Conservation (phyloP, 192 early-diverging fungal species). For the Pilobolus umbonatus region DNA sequence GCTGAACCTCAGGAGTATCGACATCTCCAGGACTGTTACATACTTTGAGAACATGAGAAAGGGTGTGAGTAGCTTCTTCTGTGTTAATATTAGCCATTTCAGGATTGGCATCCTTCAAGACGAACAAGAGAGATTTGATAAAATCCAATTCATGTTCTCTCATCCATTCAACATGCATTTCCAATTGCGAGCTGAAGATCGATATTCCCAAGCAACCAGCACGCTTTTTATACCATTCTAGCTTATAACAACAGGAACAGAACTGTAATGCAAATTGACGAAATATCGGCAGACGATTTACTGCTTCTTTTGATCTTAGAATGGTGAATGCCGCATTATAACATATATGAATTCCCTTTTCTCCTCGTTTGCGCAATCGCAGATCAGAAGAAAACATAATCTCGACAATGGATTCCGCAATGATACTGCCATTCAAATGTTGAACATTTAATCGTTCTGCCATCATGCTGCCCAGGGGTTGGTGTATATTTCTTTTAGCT, state of each 20-base stretch:
- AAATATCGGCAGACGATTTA: slow-evolving; percentile 67
- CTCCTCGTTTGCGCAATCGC: slow-evolving; percentile 56
- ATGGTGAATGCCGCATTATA: slow-evolving; percentile 54
- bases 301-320: slow-evolving; percentile 50
- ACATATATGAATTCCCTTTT: slow-evolving; percentile 56
- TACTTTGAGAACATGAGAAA: slow-evolving; percentile 70
- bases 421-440: slow-evolving; percentile 55
- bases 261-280: slow-evolving; percentile 78
- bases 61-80: slow-evolving; percentile 65
- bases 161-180: slow-evolving; percentile 89
- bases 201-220: slow-evolving; percentile 90
- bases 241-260: slow-evolving; percentile 88
- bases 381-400: slow-evolving; percentile 64
- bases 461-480: slow-evolving; percentile 41
- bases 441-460: slow-evolving; percentile 43
- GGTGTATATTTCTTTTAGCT: slow-evolving; percentile 38
- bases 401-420: slow-evolving; percentile 75
- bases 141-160: slow-evolving; percentile 91
- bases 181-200: slow-evolving; percentile 73
- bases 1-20: slow-evolving; percentile 42
- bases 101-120: slow-evolving; percentile 85
- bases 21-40: slow-evolving; percentile 55
- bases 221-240: slow-evolving; percentile 80
- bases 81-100: slow-evolving; percentile 73
- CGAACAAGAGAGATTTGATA: slow-evolving; percentile 87